A percentile compares a stretch with the other conserved stretches of the same genome.
phyloP scores from a whole-genome alignment of 345 rosid species.

The Crucihimalaya himalaica region DNA sequence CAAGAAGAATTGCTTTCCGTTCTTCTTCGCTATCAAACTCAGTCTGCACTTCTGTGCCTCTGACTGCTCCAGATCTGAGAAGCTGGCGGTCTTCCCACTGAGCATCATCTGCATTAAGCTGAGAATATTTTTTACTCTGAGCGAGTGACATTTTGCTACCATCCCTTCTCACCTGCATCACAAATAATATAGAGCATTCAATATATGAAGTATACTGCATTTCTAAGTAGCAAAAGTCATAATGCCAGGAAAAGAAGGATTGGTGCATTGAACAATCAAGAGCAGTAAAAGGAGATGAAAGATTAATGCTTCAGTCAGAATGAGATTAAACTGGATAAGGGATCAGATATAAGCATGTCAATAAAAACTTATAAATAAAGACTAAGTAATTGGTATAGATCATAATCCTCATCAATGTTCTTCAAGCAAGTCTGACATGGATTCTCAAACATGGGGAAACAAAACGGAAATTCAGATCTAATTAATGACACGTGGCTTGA shows the following conservation, averaged over 20 bases:
- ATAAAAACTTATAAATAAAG: no score
- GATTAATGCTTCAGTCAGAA: constrained; percentile 12
- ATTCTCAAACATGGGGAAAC: no score
- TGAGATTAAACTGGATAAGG: constrained; percentile 1
- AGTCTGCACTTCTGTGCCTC: constrained; percentile 94
- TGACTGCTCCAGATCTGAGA: constrained; percentile 95
- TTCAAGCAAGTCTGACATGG: no score
- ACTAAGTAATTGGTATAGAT: no score
- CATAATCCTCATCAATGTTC: no score
- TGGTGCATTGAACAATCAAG: constrained; percentile 5
- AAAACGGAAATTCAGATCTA: no score
- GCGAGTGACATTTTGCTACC: constrained; percentile 91
- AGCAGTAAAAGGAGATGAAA: background rate
- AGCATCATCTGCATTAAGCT: constrained; percentile 87
- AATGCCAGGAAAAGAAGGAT: constrained; percentile 12
- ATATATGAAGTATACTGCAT: background rate
- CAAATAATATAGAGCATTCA: constrained; percentile 1
- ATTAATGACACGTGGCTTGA: no score
- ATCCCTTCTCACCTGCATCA: constrained; percentile 72
- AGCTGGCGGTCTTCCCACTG: constrained; percentile 99
- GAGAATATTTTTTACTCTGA: constrained; percentile 92
- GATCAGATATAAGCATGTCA: no score
- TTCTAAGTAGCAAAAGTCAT: constrained; percentile 7
- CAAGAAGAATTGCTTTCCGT: constrained; percentile 83
- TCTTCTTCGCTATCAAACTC: constrained; percentile 96